phyloP scores from a whole-genome alignment of 2,329 filamentous ascomycete species.

The Torrubiellomyces zombiae region DNA sequence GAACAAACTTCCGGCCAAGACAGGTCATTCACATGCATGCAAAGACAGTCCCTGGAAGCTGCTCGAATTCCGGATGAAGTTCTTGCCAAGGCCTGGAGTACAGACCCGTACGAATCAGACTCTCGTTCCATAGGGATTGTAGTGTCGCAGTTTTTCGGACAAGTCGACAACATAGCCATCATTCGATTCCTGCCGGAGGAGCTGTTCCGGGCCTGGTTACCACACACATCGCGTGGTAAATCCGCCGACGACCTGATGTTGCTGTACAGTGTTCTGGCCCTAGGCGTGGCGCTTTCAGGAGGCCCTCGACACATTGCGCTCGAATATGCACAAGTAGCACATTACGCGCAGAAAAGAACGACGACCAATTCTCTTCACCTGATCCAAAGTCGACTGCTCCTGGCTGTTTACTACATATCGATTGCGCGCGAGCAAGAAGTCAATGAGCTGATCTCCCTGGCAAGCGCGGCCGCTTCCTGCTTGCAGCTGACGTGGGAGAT shows the following conservation, averaged over 20 bases:
- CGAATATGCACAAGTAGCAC: slow-evolving; percentile 33
- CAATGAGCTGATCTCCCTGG: slow-evolving; percentile 47
- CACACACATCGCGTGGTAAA: slow-evolving; percentile 17
- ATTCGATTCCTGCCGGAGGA: slow-evolving; percentile 24
- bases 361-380: slow-evolving; percentile 33
- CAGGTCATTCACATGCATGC: slow-evolving; percentile 20
- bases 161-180: slow-evolving; percentile 23
- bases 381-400: slow-evolving; percentile 48
- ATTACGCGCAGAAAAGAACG: slow-evolving; percentile 29
- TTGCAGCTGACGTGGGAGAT: slow-evolving; percentile 49
- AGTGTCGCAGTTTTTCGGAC: slow-evolving; percentile 24
- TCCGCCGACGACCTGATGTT: slow-evolving; percentile 27
- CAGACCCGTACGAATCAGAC: slow-evolving; percentile 30
- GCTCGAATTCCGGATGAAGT: slow-evolving; percentile 32
- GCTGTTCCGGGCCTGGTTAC: slow-evolving; percentile 21
- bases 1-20: slow-evolving; percentile 18
- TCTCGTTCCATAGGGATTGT: slow-evolving; percentile 21
- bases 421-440: slow-evolving; percentile 40
- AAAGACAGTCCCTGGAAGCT: slow-evolving; percentile 20
- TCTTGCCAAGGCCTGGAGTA: slow-evolving; percentile 30
- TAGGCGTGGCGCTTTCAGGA: slow-evolving; percentile 21
- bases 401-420: slow-evolving; percentile 50
- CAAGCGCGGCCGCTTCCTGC: slow-evolving; percentile 40
- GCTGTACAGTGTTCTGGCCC: slow-evolving; percentile 25
- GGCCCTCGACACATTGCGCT: slow-evolving; percentile 19